phyloP scores from a whole-genome alignment of 2,329 filamentous ascomycete species.

The Fusarium torreyae region DNA sequence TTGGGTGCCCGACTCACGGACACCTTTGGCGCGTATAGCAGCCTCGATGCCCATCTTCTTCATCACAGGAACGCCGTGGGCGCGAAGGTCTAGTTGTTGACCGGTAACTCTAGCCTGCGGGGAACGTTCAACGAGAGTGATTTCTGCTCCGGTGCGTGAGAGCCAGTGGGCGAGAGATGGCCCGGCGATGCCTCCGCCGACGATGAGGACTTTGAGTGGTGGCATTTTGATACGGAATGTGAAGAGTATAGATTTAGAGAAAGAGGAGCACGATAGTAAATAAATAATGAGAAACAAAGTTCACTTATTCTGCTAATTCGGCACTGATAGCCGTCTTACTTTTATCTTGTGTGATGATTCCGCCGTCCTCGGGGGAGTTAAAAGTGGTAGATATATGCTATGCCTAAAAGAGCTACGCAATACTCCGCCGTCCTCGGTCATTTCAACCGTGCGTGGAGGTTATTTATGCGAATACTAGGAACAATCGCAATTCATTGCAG shows the following conservation, averaged over 20 bases:
- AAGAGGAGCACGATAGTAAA: background rate
- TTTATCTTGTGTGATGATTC: no score
- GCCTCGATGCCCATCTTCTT: conserved; percentile 34
- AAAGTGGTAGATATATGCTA: no score
- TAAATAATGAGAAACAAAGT: background rate
- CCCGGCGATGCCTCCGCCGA: conserved; percentile 38
- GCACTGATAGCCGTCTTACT: background rate
- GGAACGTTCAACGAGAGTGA: conserved; percentile 29
- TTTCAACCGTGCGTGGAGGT: no score
- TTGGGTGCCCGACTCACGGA: conserved; percentile 7
- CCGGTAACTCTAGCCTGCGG: conserved; percentile 2
- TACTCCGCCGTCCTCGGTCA: no score
- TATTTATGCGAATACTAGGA: no score
- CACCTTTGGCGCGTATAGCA: conserved; percentile 8
- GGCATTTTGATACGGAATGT: background rate
- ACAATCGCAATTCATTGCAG: background rate
- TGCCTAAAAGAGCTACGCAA: no score
- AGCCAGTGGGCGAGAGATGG: conserved; percentile 38
- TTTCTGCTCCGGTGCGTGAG: conserved; percentile 26
- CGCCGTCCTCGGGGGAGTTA: no score
- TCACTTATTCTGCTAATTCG: background rate
- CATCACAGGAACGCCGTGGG: conserved; percentile 21
- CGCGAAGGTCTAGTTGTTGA: conserved; percentile 24
- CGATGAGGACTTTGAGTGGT: conserved; percentile 31
- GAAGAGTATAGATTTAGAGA: background rate